Evolutionary conservation across 1,139 yeast genomes (phyloP).

Genomic region (Candida pseudoviswanathii): DNA sequence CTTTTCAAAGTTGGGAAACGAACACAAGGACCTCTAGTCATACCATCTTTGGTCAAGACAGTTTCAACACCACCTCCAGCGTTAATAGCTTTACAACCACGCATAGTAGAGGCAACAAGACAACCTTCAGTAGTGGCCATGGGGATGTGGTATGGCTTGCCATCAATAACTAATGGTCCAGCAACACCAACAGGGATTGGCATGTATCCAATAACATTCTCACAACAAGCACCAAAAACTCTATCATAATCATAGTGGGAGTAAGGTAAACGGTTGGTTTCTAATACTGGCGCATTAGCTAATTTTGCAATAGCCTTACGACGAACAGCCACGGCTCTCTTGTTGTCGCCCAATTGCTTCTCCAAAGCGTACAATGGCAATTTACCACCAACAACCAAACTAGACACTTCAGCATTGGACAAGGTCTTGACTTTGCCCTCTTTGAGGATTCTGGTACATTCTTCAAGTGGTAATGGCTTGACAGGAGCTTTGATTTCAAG

Average conservation of each 20-base stretch:
- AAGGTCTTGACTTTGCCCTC: slow-evolving; percentile 72
- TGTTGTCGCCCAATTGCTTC: slow-evolving; percentile 81
- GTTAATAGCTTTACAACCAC: slow-evolving; percentile 98
- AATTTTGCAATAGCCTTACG: slow-evolving; percentile 85
- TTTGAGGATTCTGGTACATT: slow-evolving; percentile 62
- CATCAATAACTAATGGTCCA: slow-evolving; percentile 92
- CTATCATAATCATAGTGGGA: slow-evolving; percentile 87
- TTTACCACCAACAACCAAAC: slow-evolving; percentile 73
- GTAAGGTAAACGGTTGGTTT: slow-evolving; percentile 74
- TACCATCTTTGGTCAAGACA: slow-evolving; percentile 92
- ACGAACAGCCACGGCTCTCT: slow-evolving; percentile 91
- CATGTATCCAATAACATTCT: slow-evolving; percentile 93
- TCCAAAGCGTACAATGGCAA: slow-evolving; percentile 93
- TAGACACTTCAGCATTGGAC: slow-evolving; percentile 70
- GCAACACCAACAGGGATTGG: slow-evolving; percentile 98
- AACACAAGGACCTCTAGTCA: slow-evolving; percentile 99
- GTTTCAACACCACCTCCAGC: slow-evolving; percentile 96
- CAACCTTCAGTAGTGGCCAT: slow-evolving; percentile 99
- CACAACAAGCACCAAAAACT: slow-evolving; percentile 98
- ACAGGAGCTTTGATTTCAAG: slow-evolving; percentile 28
- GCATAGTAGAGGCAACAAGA: slow-evolving; percentile 95
- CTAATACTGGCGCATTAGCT: slow-evolving; percentile 81
- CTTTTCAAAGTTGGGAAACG: slow-evolving; percentile 77
- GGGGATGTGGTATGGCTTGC: slow-evolving; percentile 84
- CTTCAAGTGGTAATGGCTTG: slow-evolving; percentile 52